Evolutionary conservation across 495 filamentous ascomycete species (phyloP).

Genomic region (Penicillium roqueforti): DNA sequence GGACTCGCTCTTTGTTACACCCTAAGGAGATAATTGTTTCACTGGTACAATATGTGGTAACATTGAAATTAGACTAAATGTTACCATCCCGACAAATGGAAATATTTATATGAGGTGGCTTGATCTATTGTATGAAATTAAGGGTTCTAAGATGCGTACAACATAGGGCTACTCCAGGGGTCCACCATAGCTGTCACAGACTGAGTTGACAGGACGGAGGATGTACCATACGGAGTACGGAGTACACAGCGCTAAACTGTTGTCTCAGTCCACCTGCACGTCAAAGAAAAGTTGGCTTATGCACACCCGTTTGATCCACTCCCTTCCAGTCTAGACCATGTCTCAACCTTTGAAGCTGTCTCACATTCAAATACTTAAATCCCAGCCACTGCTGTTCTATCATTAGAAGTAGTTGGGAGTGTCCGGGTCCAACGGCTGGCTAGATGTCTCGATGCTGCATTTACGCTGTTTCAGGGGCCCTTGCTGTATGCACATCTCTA

Average conservation of each 20-base stretch:
- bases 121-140: conserved; percentile 18
- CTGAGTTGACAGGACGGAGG: too few species aligned
- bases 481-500: not conserved
- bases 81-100: not conserved
- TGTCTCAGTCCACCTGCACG: conserved; percentile 1
- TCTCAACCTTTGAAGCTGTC: conserved; percentile 3
- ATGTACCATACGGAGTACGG: too few species aligned
- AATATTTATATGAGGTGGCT: conserved; percentile 9
- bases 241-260: not conserved
- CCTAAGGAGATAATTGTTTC: not conserved
- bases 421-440: not conserved
- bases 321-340: conserved; percentile 1
- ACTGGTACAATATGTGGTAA: not conserved
- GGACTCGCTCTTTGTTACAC: not conserved
- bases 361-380: not conserved
- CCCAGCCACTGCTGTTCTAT: not conserved
- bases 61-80: not conserved
- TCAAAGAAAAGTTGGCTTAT: conserved; percentile 8
- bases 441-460: not conserved
- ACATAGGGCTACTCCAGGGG: conserved; percentile 9
- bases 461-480: not conserved
- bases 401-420: not conserved
- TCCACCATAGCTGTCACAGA: conserved; percentile 8
- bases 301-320: conserved; percentile 7
- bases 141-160: conserved; percentile 4